Percentiles rank a stretch among this genome's conserved stretches.
Conservation (phyloP, 2,329 filamentous ascomycete genomes). For the Hypoxylon sp. region DNA sequence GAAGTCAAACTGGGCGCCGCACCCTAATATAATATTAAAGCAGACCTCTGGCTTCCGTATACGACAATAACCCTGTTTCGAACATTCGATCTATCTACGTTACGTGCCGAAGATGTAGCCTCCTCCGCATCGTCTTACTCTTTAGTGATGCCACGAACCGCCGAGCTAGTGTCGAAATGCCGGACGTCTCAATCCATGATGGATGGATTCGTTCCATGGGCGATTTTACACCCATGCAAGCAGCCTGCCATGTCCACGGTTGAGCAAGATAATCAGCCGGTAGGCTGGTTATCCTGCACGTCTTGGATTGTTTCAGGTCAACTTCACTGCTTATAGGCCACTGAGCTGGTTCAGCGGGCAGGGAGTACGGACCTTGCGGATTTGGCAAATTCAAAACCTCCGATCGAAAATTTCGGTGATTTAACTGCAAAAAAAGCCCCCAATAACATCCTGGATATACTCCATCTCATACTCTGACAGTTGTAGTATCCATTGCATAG, state of each 20-base stretch:
- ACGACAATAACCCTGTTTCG: too few relatives aligned
- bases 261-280: slow-evolving; percentile 34
- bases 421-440: background rate
- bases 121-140: slow-evolving; percentile 24
- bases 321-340: slow-evolving; percentile 18
- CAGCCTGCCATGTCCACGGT: slow-evolving; percentile 15
- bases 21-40: slow-evolving; percentile 29
- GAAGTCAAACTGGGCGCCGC: slow-evolving; percentile 24
- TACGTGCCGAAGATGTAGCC: slow-evolving; percentile 14
- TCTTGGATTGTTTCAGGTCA: slow-evolving; percentile 36
- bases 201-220: slow-evolving; percentile 30
- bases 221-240: slow-evolving; percentile 26
- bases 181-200: slow-evolving; percentile 28
- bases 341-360: slow-evolving; percentile 11
- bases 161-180: slow-evolving; percentile 32
- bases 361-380: slow-evolving; percentile 22
- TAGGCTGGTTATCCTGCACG: slow-evolving; percentile 24
- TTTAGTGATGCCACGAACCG: slow-evolving; percentile 33
- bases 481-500: slow-evolving; percentile 14
- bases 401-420: slow-evolving; percentile 10
- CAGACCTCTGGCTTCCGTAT: slow-evolving; percentile 13
- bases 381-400: slow-evolving; percentile 22
- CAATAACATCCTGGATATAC: slow-evolving; percentile 15
- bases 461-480: slow-evolving; percentile 6
- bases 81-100: slow-evolving; percentile 27